These are phyloP conservation scores for Blepharisma japonicum DNA, from an alignment of 73 alveolate species.

Conservation along the genomic window DNA sequence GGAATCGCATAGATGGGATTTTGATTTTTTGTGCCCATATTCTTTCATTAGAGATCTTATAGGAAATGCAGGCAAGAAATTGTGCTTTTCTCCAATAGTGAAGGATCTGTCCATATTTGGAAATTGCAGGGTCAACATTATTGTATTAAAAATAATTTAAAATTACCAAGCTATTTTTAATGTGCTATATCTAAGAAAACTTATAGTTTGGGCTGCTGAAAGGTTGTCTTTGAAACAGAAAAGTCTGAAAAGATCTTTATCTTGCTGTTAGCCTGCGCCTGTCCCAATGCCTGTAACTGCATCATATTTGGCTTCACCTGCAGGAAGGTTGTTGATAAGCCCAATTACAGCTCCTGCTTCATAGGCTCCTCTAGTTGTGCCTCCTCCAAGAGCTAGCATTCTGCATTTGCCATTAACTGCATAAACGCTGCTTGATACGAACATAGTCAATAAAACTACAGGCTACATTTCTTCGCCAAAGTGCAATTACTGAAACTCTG, in stretches of 20 bases:
- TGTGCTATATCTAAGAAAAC: slow-evolving; percentile 92
- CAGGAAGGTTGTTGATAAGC: slow-evolving; percentile 35
- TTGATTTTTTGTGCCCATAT: too few species aligned
- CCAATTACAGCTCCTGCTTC: slow-evolving; percentile 28
- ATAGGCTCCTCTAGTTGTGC: slow-evolving; percentile 28
- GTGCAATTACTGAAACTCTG: too few species aligned
- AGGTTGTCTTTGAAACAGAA: slow-evolving; percentile 80
- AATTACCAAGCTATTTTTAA: slow-evolving; percentile 72
- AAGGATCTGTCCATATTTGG: slow-evolving; percentile 70
- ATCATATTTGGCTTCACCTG: slow-evolving; percentile 40
- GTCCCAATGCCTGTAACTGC: slow-evolving; percentile 39
- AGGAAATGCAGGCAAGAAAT: slow-evolving; percentile 47
- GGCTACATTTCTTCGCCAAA: too few species aligned
- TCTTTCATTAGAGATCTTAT: slow-evolving; percentile 52
- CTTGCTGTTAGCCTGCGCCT: slow-evolving; percentile 77
- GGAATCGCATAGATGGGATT: too few species aligned
- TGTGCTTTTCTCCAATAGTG: slow-evolving; percentile 72
- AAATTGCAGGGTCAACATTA: slow-evolving; percentile 70
- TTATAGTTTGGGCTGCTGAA: slow-evolving; percentile 82
- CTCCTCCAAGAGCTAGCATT: too few species aligned
- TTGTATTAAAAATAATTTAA: slow-evolving; percentile 83
- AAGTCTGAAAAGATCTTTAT: slow-evolving; percentile 79
- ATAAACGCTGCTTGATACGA: too few species aligned
- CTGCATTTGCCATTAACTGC: too few species aligned
- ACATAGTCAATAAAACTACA: too few species aligned